A percentile compares a stretch with the other conserved stretches of the same genome.
Conservation (phyloP, 2,329 filamentous ascomycete genomes). For the Cladosporium cucumerinum region DNA sequence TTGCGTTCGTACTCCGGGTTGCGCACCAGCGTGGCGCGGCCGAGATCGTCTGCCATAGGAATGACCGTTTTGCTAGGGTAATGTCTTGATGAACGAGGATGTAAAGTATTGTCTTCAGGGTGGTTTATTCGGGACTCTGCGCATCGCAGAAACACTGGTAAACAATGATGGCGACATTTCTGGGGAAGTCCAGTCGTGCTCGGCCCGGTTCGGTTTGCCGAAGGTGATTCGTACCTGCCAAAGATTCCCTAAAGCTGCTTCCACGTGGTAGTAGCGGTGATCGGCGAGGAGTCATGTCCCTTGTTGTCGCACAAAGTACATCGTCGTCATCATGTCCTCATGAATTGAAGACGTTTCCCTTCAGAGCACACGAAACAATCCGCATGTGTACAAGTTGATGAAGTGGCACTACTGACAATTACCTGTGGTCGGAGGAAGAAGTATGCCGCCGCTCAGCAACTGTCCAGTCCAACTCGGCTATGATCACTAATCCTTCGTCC, state of each 20-base stretch:
- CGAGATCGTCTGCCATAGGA: conserved; percentile 4
- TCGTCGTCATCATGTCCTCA: not conserved
- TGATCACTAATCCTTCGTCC: not conserved
- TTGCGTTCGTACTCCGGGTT: conserved; percentile 30
- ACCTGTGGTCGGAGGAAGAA: not conserved
- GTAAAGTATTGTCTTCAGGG: not conserved
- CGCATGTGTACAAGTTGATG: not conserved
- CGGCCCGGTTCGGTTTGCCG: conserved; percentile 1
- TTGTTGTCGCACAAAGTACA: not conserved
- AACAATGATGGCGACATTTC: not conserved
- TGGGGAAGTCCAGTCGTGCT: not conserved
- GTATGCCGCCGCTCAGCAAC: not conserved
- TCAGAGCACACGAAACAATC: not conserved
- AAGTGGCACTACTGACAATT: not conserved
- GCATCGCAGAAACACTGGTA: not conserved
- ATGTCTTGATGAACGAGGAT: not conserved
- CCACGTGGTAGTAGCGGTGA: not conserved
- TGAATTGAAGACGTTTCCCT: not conserved
- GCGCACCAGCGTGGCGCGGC: conserved; percentile 21
- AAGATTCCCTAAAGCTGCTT: not conserved
- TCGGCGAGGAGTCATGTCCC: not conserved
- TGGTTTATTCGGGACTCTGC: not conserved
- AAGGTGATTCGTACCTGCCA: not conserved
- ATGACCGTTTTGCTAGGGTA: not conserved
- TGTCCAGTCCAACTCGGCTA: not conserved